These are phyloP conservation scores for Mitragyna speciosa DNA, from an alignment of 257 asterid species.

Conservation along the genomic window DNA sequence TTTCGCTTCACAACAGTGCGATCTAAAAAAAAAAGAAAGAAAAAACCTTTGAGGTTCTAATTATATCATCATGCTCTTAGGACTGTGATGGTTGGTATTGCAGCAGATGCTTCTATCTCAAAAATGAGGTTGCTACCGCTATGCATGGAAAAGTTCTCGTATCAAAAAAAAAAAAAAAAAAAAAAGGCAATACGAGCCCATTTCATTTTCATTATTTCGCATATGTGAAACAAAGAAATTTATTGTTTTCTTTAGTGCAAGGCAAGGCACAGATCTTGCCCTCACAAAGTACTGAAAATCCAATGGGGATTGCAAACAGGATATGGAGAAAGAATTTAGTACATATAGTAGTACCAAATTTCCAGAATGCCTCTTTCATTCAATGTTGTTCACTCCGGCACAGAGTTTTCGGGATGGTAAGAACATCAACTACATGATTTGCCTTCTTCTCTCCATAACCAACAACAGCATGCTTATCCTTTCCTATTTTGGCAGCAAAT, in stretches of 20 bases:
- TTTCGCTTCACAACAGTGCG: not conserved
- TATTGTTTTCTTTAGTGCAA: not conserved
- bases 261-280: not conserved
- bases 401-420: not conserved
- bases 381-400: not conserved
- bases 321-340: not conserved
- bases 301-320: not conserved
- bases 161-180: not conserved
- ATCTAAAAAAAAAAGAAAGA: too few species aligned
- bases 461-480: not conserved
- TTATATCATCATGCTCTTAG: not conserved
- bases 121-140: not conserved
- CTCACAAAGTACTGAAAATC: not conserved
- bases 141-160: not conserved
- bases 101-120: not conserved
- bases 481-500: constrained; percentile 14
- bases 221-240: not conserved
- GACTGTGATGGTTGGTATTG: not conserved
- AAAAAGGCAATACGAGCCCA: not conserved
- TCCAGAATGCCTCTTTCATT: not conserved
- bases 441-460: not conserved
- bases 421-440: constrained; percentile 9
- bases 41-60: not conserved
- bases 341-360: not conserved
- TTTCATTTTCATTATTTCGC: not conserved